Evolutionary conservation across 2,329 filamentous ascomycete genomes (phyloP), one percentile per base, ranked within the genome.

Genomic region (Neofusicoccum kwambonambiense): DNA sequence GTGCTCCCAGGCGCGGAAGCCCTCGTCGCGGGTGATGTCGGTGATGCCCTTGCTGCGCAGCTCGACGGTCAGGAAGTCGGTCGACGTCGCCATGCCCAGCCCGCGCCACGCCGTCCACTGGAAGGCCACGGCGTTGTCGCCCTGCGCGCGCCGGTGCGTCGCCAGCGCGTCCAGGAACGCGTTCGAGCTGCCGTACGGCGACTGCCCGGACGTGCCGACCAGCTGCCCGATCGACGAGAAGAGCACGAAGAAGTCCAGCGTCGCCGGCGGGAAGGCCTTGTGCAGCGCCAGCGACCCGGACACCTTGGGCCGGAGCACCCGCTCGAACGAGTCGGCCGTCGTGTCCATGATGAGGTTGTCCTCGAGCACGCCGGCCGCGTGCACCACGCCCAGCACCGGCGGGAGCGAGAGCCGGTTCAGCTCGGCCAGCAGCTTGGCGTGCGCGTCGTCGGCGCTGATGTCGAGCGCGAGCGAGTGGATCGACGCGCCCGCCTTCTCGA

Each of bases 91-190:
- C 71, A 82, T 74, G 2, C 80, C 80, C 34, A 80, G 65, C 0
- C 75, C 76, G 0, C 74, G 72, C 81, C 81, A 82, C 1, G 70
- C 71, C 2, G 78, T 81, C 76, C 76, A 82, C 62, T 79, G 77
- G 61, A 83, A 74, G 0, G 79, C 74, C 15, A 80, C 67, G 1
- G 77, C 54, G 58, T 81, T 81, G 66, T 81, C 78, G 4, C 79
- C 79, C 15, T 68, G 69, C 1, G 19, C 39, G 0, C 77, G 70
- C 2, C 72, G 64, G 39, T 70, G 66, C 12, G 54, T 41, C 1
- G 63, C 66, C 17, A 74, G 42, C 3, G 66, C 44, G 34, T 67
- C 65, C 3, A 71, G 54, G 64, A 71, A 72, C 1, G 64, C 64
- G 44, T 69, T 71, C 1, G 64, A 68, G 0, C 67, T 58, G 0